Conservation (phyloP, 1,284 basidiomycete species). For the Pyrrhoderma noxium region DNA sequence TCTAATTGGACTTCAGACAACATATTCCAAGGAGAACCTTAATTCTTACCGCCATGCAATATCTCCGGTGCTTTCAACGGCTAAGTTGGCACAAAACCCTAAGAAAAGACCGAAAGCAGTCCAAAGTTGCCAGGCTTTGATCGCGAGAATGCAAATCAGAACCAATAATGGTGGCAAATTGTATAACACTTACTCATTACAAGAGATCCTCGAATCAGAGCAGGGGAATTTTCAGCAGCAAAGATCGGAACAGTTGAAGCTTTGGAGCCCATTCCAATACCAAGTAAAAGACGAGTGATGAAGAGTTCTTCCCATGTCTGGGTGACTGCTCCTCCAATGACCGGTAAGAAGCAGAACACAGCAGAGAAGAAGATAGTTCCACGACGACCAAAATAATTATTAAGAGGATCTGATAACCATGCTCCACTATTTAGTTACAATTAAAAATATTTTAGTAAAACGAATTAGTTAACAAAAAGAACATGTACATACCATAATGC, state of each 20-base stretch:
- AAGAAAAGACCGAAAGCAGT: slow-evolving; percentile 1
- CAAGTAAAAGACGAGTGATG: slow-evolving; percentile 50
- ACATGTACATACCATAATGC: slow-evolving; percentile 57
- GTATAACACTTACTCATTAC: slow-evolving; percentile 9
- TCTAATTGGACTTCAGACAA: slow-evolving; percentile 39
- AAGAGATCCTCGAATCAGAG: slow-evolving; percentile 46
- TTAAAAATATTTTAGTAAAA: slow-evolving; percentile 16
- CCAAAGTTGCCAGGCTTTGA: too few species aligned
- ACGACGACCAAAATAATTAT: slow-evolving; percentile 50
- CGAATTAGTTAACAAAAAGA: too few species aligned
- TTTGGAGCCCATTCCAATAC: slow-evolving; percentile 65
- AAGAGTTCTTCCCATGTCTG: slow-evolving; percentile 27
- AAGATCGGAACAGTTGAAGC: slow-evolving; percentile 53
- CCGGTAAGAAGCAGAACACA: slow-evolving; percentile 46
- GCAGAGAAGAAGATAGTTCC: slow-evolving; percentile 66
- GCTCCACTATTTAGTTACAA: slow-evolving; percentile 26
- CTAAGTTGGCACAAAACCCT: slow-evolving; percentile 45
- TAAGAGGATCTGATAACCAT: slow-evolving; percentile 43
- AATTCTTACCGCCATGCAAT: slow-evolving; percentile 56
- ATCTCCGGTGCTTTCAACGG: slow-evolving; percentile 34
- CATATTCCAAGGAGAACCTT: slow-evolving; percentile 47
- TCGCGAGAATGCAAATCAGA: slow-evolving; percentile 29
- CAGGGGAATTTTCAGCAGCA: slow-evolving; percentile 55
- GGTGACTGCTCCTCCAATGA: slow-evolving; percentile 48
- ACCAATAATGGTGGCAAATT: not conserved